These are phyloP conservation scores for Mortierella sp. DNA, from an alignment of 371 early-diverging fungal species.

Conservation along the genomic window DNA sequence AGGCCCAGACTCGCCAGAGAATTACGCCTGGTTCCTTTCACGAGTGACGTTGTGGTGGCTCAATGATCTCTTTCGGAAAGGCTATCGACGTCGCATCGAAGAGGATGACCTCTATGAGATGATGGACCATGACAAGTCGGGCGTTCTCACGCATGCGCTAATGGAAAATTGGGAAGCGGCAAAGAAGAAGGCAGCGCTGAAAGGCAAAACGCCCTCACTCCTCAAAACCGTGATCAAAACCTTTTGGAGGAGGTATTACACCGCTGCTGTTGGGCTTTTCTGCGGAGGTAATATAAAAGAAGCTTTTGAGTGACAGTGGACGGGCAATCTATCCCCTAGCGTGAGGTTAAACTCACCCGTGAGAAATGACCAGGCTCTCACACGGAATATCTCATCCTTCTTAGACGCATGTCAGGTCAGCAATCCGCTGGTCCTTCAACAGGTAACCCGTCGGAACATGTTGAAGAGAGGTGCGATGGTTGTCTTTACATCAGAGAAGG, in stretches of 20 bases:
- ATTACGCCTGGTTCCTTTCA: conserved; percentile 44
- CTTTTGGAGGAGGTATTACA: conserved; percentile 45
- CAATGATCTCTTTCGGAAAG: conserved; percentile 38
- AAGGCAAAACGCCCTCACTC: conserved; percentile 45
- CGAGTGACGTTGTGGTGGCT: conserved; percentile 53
- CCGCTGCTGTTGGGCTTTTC: conserved; percentile 24
- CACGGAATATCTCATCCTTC: too few relatives aligned
- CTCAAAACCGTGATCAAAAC: conserved; percentile 21
- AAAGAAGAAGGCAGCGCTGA: conserved; percentile 25
- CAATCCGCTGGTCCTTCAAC: conserved; percentile 36
- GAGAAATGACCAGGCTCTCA: too few relatives aligned
- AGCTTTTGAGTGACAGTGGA: not conserved
- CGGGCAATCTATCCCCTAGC: too few relatives aligned
- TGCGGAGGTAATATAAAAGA: conserved; percentile 32
- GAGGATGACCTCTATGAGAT: conserved; percentile 58
- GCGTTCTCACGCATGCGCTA: conserved; percentile 15
- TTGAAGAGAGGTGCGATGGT: too few relatives aligned
- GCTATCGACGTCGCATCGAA: conserved; percentile 52
- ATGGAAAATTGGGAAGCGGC: conserved; percentile 31
- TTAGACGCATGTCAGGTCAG: conserved; percentile 40
- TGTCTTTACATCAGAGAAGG: too few relatives aligned
- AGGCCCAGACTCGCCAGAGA: conserved; percentile 48
- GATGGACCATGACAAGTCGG: conserved; percentile 35
- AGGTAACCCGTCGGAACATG: conserved; percentile 14
- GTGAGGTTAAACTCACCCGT: too few relatives aligned